These are phyloP conservation scores for Mallotus nudiflorus DNA, from an alignment of 345 rosid species.

Conservation along the genomic window DNA sequence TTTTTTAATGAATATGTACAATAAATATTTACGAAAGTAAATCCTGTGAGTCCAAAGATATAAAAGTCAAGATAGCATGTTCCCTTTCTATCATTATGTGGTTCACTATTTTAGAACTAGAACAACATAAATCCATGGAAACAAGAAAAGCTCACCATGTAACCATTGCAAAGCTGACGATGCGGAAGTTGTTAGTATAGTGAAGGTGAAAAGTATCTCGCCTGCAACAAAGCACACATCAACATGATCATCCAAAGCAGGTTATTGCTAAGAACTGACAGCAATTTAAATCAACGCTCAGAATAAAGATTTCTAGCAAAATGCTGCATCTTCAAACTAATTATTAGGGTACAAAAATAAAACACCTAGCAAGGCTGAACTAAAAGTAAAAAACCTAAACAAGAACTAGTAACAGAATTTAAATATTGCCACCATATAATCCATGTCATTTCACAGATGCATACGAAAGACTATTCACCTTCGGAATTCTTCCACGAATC, in stretches of 20 bases:
- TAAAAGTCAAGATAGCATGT: background rate
- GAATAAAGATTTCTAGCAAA: background rate
- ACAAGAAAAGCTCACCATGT: slow-evolving; percentile 65
- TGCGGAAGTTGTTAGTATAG: slow-evolving; percentile 73
- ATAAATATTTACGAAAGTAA: background rate
- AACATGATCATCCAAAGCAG: background rate
- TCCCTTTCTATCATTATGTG: background rate
- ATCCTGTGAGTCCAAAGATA: background rate
- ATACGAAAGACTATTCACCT: slow-evolving; percentile 40
- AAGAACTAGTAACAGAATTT: background rate
- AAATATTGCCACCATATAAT: background rate
- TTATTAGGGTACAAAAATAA: background rate
- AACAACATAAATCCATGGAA: slow-evolving; percentile 14
- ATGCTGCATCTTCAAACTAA: background rate
- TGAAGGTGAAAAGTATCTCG: slow-evolving; percentile 70
- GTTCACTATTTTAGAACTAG: background rate
- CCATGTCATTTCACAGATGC: background rate
- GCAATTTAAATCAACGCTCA: background rate
- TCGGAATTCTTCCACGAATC: slow-evolving; percentile 81
- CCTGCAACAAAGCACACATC: slow-evolving; percentile 47
- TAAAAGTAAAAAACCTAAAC: background rate
- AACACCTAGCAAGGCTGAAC: background rate
- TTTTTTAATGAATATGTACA: too few relatives aligned
- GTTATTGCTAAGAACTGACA: background rate
- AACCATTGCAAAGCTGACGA: slow-evolving; percentile 70